These are phyloP conservation scores for Aureobasidium sp. DNA, from an alignment of 2,329 filamentous ascomycete species.

Conservation along the genomic window DNA sequence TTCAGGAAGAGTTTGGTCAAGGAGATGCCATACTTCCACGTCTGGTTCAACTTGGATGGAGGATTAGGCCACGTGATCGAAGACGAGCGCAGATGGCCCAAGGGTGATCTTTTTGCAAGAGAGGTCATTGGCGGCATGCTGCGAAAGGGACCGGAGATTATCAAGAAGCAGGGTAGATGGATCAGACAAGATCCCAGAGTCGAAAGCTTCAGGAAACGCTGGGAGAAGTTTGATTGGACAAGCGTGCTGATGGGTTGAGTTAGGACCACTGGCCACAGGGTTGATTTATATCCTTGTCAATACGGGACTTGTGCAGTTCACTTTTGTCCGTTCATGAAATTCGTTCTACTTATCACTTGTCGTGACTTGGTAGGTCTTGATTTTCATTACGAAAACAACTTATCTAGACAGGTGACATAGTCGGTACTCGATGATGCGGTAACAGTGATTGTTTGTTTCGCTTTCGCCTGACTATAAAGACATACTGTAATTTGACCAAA, in stretches of 20 bases:
- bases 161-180: constrained; percentile 90
- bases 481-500: too few species aligned
- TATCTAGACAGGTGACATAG: too few species aligned
- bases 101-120: constrained; percentile 83
- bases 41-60: constrained; percentile 88
- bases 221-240: constrained; percentile 92
- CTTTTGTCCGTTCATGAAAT: too few species aligned
- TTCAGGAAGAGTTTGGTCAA: constrained; percentile 79
- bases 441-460: too few species aligned
- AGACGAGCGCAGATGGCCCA: constrained; percentile 75
- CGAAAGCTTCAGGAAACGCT: constrained; percentile 72
- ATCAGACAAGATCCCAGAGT: constrained; percentile 57
- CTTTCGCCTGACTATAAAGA: too few species aligned
- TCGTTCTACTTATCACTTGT: too few species aligned
- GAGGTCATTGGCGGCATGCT: constrained; percentile 91
- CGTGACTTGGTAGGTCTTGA: too few species aligned
- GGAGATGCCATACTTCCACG: constrained; percentile 98
- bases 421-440: too few species aligned
- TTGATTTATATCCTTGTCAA: background rate
- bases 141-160: constrained; percentile 68
- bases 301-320: background rate
- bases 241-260: constrained; percentile 38
- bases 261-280: background rate
- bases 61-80: constrained; percentile 90
- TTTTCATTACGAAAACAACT: too few species aligned